Evolutionary conservation across 163 green algal species (phyloP).

Genomic region (Volvox carteri): DNA sequence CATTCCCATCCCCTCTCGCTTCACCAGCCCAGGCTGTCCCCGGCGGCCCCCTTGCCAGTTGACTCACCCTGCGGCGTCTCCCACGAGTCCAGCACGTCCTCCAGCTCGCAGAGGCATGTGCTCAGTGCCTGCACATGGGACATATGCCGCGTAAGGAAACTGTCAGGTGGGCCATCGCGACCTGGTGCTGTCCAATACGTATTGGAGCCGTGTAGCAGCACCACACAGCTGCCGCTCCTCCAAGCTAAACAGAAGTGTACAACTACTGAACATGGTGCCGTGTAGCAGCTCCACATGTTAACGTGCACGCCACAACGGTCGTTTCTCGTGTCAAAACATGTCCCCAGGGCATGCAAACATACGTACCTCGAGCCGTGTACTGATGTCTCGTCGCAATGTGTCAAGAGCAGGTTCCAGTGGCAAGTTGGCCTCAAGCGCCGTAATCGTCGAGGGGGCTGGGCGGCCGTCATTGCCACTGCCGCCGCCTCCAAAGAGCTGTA

Average conservation of each 20-base stretch:
- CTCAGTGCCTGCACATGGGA: not conserved
- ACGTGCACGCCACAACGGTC: too few relatives aligned
- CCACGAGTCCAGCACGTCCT: conserved; percentile 52
- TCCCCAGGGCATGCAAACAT: not conserved
- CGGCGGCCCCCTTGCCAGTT: too few relatives aligned
- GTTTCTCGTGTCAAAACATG: too few relatives aligned
- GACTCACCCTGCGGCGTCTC: conserved; percentile 25
- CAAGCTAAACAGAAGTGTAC: not conserved
- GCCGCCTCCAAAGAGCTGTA: conserved; percentile 36
- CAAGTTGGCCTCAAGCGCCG: conserved; percentile 33
- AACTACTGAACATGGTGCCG: not conserved
- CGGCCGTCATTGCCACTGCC: not conserved
- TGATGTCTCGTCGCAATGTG: not conserved
- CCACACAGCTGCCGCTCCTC: too few relatives aligned
- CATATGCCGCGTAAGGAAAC: too few relatives aligned
- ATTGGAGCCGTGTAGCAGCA: too few relatives aligned
- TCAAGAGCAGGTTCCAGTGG: conserved; percentile 50
- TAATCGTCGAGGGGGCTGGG: not conserved
- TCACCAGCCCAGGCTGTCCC: too few relatives aligned
- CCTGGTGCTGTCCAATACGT: too few relatives aligned
- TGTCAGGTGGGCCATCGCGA: too few relatives aligned
- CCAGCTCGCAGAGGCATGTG: conserved; percentile 39
- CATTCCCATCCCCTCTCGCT: too few relatives aligned
- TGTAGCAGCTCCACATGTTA: not conserved
- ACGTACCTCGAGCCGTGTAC: conserved; percentile 22